Evolutionary conservation across 2,329 filamentous ascomycete genomes (phyloP).

Genomic region (Epichloe coenophiala): DNA sequence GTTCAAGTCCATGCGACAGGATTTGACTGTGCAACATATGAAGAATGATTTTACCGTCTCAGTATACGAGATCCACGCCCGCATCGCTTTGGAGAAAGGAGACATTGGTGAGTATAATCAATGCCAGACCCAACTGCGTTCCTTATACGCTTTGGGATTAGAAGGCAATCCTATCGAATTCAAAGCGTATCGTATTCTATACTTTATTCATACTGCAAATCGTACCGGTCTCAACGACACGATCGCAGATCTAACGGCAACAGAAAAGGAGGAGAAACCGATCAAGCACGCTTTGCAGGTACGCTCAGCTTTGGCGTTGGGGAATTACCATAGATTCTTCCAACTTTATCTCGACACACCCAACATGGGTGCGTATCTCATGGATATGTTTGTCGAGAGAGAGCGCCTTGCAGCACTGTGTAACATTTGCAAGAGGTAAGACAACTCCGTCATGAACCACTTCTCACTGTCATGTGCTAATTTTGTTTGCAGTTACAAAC

Average conservation of each 20-base stretch:
- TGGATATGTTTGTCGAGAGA: conserved; percentile 97
- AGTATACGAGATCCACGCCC: conserved; percentile 94
- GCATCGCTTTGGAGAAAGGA: conserved; percentile 94
- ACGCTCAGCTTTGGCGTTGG: conserved; percentile 78
- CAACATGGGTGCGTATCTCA: conserved; percentile 94
- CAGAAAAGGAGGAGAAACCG: conserved; percentile 77
- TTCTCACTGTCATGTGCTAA: neutral
- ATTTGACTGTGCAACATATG: conserved; percentile 94
- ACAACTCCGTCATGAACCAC: neutral
- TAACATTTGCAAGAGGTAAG: conserved; percentile 84
- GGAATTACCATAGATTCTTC: conserved; percentile 98
- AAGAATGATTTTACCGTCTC: conserved; percentile 92
- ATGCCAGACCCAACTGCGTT: conserved; percentile 95
- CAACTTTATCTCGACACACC: conserved; percentile 86
- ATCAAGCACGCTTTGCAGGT: conserved; percentile 88
- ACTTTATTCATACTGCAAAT: conserved; percentile 98
- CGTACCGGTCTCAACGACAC: conserved; percentile 96
- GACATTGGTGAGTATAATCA: conserved; percentile 99
- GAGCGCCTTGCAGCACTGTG: conserved; percentile 84
- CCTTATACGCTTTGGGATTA: conserved; percentile 74
- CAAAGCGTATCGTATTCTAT: conserved; percentile 97
- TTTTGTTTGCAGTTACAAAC: conserved; percentile 62
- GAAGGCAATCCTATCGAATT: conserved; percentile 90
- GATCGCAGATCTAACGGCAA: conserved; percentile 93
- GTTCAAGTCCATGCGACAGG: conserved; percentile 96